A percentile compares a stretch with the other conserved stretches of the same genome.
These are phyloP conservation scores for Psophocarpus tetragonolobus DNA, from an alignment of 306 rosid species.

Conservation along the genomic window DNA sequence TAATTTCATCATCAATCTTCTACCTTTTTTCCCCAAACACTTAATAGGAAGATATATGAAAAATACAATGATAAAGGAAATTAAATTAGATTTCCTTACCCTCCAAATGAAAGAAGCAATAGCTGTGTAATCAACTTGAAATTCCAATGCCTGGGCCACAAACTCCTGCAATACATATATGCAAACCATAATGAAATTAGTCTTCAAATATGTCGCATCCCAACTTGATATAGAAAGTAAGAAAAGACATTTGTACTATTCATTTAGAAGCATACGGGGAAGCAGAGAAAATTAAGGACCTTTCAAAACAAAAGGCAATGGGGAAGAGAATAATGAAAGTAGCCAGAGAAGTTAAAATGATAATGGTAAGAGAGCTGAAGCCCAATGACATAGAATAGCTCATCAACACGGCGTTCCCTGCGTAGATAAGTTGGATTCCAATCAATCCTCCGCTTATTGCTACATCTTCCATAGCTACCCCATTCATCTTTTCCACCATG, in stretches of 20 bases:
- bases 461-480: conserved; percentile 46
- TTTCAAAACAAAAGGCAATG: conserved; percentile 66
- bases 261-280: not conserved
- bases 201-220: not conserved
- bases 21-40: no score
- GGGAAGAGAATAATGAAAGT: conserved; percentile 73
- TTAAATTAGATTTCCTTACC: conserved; percentile 48
- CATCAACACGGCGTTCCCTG: conserved; percentile 63
- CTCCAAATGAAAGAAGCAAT: conserved; percentile 67
- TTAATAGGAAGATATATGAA: not conserved
- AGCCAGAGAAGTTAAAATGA: conserved; percentile 61
- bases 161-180: conserved; percentile 47
- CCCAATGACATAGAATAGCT: conserved; percentile 73
- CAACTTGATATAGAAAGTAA: not conserved
- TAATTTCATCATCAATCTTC: no score
- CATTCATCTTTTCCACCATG: conserved; percentile 11
- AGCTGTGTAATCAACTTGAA: conserved; percentile 55
- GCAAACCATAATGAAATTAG: conserved; percentile 6
- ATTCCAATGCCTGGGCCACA: conserved; percentile 61
- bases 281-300: conserved; percentile 49
- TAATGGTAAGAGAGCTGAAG: conserved; percentile 56
- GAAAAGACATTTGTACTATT: not conserved
- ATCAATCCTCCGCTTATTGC: conserved; percentile 61
- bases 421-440: conserved; percentile 61
- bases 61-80: not conserved